Evolutionary conservation across 106 monocot species (phyloP).

Genomic region (Dendrobium officinale): DNA sequence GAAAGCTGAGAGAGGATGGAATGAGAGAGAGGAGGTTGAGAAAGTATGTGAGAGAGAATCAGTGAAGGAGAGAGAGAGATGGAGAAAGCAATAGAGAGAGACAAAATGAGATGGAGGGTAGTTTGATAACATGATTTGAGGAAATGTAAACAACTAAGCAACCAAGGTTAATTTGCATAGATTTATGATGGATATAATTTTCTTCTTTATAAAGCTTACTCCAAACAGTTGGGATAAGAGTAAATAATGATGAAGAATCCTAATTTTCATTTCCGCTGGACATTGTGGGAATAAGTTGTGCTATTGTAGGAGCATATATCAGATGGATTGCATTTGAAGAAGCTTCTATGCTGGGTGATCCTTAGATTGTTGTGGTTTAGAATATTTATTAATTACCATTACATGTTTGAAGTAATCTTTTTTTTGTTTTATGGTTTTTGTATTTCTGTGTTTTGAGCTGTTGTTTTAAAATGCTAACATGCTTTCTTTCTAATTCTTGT

Average conservation of each 20-base stretch:
- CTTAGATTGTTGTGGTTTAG: not conserved
- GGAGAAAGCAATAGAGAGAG: no score
- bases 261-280: not conserved
- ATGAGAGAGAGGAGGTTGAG: no score
- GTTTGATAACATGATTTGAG: no score
- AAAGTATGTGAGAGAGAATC: no score
- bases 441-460: not conserved
- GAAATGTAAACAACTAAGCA: not conserved
- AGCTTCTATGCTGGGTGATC: not conserved
- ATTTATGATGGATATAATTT: not conserved
- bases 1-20: no score
- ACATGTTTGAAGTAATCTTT: not conserved
- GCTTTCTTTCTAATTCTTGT: not conserved
- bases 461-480: not conserved
- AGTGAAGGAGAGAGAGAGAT: no score
- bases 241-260: not conserved
- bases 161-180: not conserved
- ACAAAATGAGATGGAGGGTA: no score
- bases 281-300: not conserved
- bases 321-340: not conserved
- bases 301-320: not conserved
- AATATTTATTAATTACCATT: not conserved
- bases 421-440: not conserved
- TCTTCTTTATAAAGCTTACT: not conserved
- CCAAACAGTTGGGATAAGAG: not conserved